Evolutionary conservation across 352 stramenopile species (phyloP), one percentile per base, ranked within the genome.

Genomic region (Globisporangium echinulatum): DNA sequence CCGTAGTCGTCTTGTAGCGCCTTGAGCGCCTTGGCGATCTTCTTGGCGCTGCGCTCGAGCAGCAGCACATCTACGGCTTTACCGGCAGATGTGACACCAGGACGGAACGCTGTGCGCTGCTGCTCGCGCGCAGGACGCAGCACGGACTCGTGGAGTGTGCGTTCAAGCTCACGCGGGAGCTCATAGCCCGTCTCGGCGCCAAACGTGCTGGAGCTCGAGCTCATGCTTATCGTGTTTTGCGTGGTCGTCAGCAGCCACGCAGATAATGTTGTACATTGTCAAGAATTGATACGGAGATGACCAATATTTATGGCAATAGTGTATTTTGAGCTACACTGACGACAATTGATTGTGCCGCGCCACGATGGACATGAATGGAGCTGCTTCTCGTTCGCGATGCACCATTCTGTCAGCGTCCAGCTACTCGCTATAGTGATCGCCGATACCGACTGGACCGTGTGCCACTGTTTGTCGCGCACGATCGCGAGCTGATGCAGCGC

Each of bases 1-100:
- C 66, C 73, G 19, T 84, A 89, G 47, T 88, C 73, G 15, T 87
- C 75, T 7, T 61, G 67, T n/a, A 90, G 59, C 25, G 70, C 58
- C 7, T 62, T 55, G 11, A 89, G 44, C 4, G 74, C 77, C 19
- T 74, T 72, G 19, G 69, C 66, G 19, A 91, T 68, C 69, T 85
- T 87, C 50, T 74, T 76, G 8, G 61, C 72, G 42, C 76, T 78
- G 8, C 53, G 52, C 56, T 87, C 66, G 37, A 77, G 64, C 40
- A 60, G 61, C 39, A 77, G 49, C 7, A 88, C 59, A 59, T 88
- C 77, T 0, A 72, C 59, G 6, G 75, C 67, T n/a, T 57, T 40
- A 0, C 62, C 64, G 5, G 55, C 39, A 19, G 59, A 40, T 42
- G 66, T 59, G 6, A 90, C 72, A n/a, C 82, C 79, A 0, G 78